These are phyloP conservation scores for Pythium chondricola DNA, from an alignment of 352 stramenopile species.

Conservation along the genomic window DNA sequence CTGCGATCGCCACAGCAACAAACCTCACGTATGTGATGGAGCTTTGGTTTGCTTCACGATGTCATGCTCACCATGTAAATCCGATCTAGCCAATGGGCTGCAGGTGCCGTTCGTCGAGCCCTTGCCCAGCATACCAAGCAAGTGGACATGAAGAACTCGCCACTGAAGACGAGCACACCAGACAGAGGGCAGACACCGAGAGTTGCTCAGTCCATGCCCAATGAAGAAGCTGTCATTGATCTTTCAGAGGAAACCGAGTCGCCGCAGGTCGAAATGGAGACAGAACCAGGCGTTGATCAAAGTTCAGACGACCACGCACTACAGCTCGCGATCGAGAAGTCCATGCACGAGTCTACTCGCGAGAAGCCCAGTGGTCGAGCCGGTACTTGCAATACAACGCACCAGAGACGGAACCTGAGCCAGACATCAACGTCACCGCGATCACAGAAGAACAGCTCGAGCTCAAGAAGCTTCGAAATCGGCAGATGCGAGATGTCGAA, in stretches of 20 bases:
- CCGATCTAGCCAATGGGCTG: constrained; percentile 66
- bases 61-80: background rate
- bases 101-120: constrained; percentile 64
- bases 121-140: constrained; percentile 49
- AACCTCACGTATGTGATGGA: constrained; percentile 58
- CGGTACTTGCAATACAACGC: constrained; percentile 20
- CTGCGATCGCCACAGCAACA: constrained; percentile 71
- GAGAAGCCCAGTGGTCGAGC: background rate
- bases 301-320: constrained; percentile 14
- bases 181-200: background rate
- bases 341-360: constrained; percentile 5
- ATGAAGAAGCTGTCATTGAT: background rate
- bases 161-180: background rate
- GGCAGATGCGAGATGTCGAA: constrained; percentile 87
- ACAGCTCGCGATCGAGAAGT: constrained; percentile 18
- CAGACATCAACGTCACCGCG: constrained; percentile 21
- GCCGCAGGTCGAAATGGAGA: background rate
- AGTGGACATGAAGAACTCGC: constrained; percentile 7
- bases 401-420: constrained; percentile 1
- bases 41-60: background rate
- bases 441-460: constrained; percentile 59
- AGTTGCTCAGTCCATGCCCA: background rate
- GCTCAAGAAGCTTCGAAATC: constrained; percentile 71
- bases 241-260: constrained; percentile 2
- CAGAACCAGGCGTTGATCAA: background rate